phyloP scores from a whole-genome alignment of 768 basidiomycete species.

The Trametes coccinea region DNA sequence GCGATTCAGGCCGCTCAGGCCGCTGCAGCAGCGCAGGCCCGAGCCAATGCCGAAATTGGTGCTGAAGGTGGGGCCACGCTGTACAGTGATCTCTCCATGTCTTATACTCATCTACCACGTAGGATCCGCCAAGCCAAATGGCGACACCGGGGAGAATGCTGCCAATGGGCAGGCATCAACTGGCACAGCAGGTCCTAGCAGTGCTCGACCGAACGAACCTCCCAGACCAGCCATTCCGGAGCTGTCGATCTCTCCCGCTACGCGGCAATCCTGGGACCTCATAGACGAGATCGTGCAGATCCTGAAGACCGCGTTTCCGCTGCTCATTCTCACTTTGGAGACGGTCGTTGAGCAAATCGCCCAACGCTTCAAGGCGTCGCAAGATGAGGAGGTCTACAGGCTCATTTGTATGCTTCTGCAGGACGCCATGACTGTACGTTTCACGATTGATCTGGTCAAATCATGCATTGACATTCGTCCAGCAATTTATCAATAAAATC shows the following conservation, averaged over 20 bases:
- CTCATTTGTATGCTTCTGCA: conserved; percentile 83
- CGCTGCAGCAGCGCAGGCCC: conserved; percentile 4
- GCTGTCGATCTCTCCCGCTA: conserved; percentile 4
- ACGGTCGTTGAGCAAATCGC: conserved; percentile 95
- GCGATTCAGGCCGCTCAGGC: conserved; percentile 25
- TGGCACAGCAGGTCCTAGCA: conserved; percentile 24
- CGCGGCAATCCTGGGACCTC: conserved; percentile 77
- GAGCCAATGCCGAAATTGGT: conserved; percentile 13
- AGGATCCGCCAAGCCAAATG: conserved; percentile 2
- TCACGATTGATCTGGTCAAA: not conserved
- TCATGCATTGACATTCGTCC: not conserved
- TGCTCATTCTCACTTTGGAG: conserved; percentile 93
- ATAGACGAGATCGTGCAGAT: conserved; percentile 93
- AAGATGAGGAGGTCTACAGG: conserved; percentile 94
- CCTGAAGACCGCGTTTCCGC: conserved; percentile 93
- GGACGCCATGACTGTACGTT: conserved; percentile 78
- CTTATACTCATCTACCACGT: not conserved
- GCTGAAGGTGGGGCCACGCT: not conserved
- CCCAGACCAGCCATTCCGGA: conserved; percentile 6
- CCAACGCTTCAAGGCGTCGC: conserved; percentile 81
- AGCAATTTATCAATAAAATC: conserved; percentile 75
- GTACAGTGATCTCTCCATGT: not conserved
- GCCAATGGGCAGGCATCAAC: conserved; percentile 32
- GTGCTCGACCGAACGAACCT: not conserved
- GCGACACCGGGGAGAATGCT: conserved; percentile 4